phyloP scores from a whole-genome alignment of 495 filamentous ascomycete genomes.

The Hyaloscypha bicolor region DNA sequence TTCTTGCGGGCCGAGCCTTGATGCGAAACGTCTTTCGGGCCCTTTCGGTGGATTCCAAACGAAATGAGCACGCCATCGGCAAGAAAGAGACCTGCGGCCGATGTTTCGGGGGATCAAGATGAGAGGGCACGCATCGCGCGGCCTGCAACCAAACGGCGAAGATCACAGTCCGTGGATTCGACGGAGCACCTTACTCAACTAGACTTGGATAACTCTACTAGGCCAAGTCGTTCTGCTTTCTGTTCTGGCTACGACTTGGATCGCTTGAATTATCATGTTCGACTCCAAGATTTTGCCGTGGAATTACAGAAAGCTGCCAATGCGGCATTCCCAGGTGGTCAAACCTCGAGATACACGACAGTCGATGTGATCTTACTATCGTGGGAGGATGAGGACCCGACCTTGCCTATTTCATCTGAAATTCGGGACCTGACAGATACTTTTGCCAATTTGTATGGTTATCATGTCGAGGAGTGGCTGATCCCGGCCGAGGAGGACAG shows the following conservation, averaged over 20 bases:
- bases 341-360: conserved; percentile 3
- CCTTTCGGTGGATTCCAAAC: neutral
- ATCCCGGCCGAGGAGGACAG: conserved; percentile 4
- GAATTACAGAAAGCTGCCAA: conserved; percentile 1
- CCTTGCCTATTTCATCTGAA: neutral
- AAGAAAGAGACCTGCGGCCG: neutral
- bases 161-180: conserved; percentile 1
- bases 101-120: neutral
- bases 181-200: neutral
- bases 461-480: conserved; percentile 10
- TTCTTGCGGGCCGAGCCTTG: neutral
- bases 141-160: neutral
- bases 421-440: conserved; percentile 5
- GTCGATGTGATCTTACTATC: conserved; percentile 9
- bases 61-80: neutral
- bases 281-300: neutral
- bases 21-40: neutral
- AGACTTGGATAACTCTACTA: neutral
- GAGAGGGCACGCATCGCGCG: neutral
- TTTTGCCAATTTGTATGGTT: conserved; percentile 10
- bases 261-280: conserved; percentile 6
- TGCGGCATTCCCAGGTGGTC: conserved; percentile 8
- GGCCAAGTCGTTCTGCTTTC: neutral
- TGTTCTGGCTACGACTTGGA: conserved; percentile 1
- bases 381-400: conserved; percentile 12